Base-by-base conservation (phyloP, 805 yeast species). In the Ogataea glucozyma region DNA sequence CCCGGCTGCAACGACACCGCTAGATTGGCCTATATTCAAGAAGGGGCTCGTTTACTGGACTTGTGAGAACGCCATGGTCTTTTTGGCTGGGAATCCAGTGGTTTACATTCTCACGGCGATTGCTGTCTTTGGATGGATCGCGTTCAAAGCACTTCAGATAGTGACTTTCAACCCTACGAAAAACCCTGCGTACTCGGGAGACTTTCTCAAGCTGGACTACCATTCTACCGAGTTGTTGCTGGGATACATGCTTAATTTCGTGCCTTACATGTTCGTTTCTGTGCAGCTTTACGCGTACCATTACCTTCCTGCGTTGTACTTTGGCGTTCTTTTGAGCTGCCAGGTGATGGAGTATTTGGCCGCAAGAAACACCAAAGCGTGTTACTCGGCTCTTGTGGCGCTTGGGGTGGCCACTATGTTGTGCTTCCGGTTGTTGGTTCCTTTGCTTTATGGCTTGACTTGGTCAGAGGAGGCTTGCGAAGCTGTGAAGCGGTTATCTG, bases 41-140 rank as follows among this genome's bases (percentile, higher is more conserved):
- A 68, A 79, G 31, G 91, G 91, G n/a, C 70, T 80, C 42, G 75
- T 69, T 51, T 80, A 77, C 60, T 81, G 75, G 70, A 67, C 69
- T 21, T 67, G 71, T 52, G 62, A 66, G 35, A 63, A 70, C 40
- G 60, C 62, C 21, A 69, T 67, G 34, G 66, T 86, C 24, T 84
- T 83, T 57, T 70, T 76, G 20, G 53, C 83, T 12, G 95, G 95
- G 5, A 88, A 86, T 61, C 64, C 76, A 16, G 70, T 76, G 10
- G 70, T 78, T 10, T 83, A 83, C 66, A 76, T 75, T 62, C 45
- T 72, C 3, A 71, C 76, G 3, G 53, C 70, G 11, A 40, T 67
- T 3, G 49, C 66, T 14, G 47, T 77, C 6, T 40, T 64, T 8
- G 53, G 55, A 6, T 59, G 46, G 36, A 27, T 38, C 1, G 9